Base-by-base conservation (phyloP, 345 rosid genomes). In the Citropsis articulata region DNA sequence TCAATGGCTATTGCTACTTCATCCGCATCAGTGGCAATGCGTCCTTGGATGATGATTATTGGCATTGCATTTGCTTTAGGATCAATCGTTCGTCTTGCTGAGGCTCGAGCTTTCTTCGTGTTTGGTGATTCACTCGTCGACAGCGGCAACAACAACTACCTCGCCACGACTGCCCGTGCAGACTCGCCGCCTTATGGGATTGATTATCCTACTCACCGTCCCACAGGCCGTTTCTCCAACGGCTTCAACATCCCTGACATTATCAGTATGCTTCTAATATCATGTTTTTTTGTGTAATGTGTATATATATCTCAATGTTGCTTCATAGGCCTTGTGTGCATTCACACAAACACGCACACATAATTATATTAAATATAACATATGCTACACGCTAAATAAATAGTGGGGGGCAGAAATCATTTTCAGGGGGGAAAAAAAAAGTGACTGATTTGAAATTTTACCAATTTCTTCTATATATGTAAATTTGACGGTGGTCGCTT, bases 91-190 rank as follows among this genome's bases (percentile, higher is more conserved):
- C 74, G 25, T 0, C 57, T 1, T 13, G 80, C 78, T 1, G 89
- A 86, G 78, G 89, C 85, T 19, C 78, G 94, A 74, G 95, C 94
- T 57, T 93, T 91, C 81, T 90, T 81, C 6, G 94, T 93, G 30
- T 91, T 91, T 24, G 97, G 97, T 1, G 97, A 91, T 79, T 93
- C 97, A 2, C 91, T 93, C 3, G 97, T 91, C 53, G 97, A 93
- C 65, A 86, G 81, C 38, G 96, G 97, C 80, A 93, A 93, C 83
- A 93, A 93, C 81, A 90, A 90, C 77, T 93, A 88, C 81, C 78
- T 91, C 1, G 80, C 81, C 5, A 91, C 97, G 3, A 89, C 92
- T 1, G 96, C 97, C 40, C 90, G 97, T 9, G 96, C 94, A 0
- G 96, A 93, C 75, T 66, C 92, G 16, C 90, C 92, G 0, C 95